phyloP scores from a whole-genome alignment of 202 grass and related monocot species.

The Dendrocalamus latiflorus region DNA sequence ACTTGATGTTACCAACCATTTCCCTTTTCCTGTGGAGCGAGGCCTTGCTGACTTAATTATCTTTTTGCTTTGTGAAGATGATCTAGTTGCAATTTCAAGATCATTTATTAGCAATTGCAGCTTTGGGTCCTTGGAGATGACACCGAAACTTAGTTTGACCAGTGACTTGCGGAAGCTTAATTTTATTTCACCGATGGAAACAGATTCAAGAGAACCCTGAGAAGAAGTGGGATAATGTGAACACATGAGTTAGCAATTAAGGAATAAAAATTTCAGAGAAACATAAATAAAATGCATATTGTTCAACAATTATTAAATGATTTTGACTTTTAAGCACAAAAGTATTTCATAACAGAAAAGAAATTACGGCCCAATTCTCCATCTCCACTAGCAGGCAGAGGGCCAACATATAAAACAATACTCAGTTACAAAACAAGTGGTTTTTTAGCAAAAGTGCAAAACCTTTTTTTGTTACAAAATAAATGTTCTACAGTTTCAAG shows the following conservation, averaged over 20 bases:
- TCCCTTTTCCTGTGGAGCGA: constrained; percentile 76
- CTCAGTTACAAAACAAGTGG: background rate
- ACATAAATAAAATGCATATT: constrained; percentile 4
- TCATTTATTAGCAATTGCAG: constrained; percentile 86
- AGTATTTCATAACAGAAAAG: constrained; percentile 13
- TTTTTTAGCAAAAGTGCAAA: background rate
- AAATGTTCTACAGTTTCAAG: background rate
- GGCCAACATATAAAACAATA: background rate
- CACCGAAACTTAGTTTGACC: constrained; percentile 65
- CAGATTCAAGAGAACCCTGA: constrained; percentile 83
- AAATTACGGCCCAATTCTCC: background rate
- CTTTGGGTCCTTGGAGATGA: constrained; percentile 88
- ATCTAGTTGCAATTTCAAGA: constrained; percentile 73
- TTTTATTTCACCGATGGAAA: constrained; percentile 94
- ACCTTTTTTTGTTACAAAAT: background rate
- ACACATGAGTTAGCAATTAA: constrained; percentile 17
- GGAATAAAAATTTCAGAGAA: constrained; percentile 12
- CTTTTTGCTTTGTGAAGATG: constrained; percentile 53
- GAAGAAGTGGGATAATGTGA: constrained; percentile 13
- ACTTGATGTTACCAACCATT: constrained; percentile 77
- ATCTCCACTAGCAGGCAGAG: background rate
- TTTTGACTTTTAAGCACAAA: constrained; percentile 4
- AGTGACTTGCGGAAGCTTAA: constrained; percentile 83
- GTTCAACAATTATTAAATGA: constrained; percentile 15
- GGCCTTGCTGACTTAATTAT: constrained; percentile 48